These are phyloP conservation scores for Tolypocladium cylindrosporum DNA, from an alignment of 2,329 filamentous ascomycete genomes.

Conservation along the genomic window DNA sequence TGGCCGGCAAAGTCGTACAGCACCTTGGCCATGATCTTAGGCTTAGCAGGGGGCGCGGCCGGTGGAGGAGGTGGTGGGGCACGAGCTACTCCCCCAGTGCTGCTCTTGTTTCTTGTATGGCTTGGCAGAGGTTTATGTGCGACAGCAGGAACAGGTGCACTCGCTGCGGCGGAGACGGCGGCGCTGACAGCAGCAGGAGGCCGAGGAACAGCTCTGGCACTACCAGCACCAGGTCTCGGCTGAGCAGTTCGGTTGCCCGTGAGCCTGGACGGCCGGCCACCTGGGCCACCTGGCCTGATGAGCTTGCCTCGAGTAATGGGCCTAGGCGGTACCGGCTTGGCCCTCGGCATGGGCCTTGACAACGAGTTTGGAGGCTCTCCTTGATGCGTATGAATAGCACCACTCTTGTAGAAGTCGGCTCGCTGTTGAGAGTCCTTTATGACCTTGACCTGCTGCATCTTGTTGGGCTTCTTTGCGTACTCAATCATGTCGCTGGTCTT, in stretches of 20 bases:
- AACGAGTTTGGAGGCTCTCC: conserved; percentile 77
- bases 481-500: conserved; percentile 80
- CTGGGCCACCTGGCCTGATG: conserved; percentile 80
- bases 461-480: conserved; percentile 96
- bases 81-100: conserved; percentile 38
- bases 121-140: conserved; percentile 25
- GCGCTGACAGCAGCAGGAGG: conserved; percentile 18
- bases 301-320: conserved; percentile 92
- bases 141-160: conserved; percentile 2
- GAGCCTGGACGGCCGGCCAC: conserved; percentile 67
- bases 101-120: conserved; percentile 47
- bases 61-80: conserved; percentile 58
- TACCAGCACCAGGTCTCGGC: conserved; percentile 28
- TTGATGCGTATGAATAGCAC: conserved; percentile 73
- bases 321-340: conserved; percentile 74
- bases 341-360: conserved; percentile 77
- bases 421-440: conserved; percentile 72
- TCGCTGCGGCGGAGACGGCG: neutral
- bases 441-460: conserved; percentile 80
- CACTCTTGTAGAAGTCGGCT: conserved; percentile 88
- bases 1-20: conserved; percentile 87
- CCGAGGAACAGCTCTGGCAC: conserved; percentile 20
- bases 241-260: conserved; percentile 37
- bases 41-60: conserved; percentile 45
- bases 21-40: conserved; percentile 78